These are phyloP conservation scores for Phylloporus sp. DNA, from an alignment of 768 basidiomycete species.

Conservation along the genomic window DNA sequence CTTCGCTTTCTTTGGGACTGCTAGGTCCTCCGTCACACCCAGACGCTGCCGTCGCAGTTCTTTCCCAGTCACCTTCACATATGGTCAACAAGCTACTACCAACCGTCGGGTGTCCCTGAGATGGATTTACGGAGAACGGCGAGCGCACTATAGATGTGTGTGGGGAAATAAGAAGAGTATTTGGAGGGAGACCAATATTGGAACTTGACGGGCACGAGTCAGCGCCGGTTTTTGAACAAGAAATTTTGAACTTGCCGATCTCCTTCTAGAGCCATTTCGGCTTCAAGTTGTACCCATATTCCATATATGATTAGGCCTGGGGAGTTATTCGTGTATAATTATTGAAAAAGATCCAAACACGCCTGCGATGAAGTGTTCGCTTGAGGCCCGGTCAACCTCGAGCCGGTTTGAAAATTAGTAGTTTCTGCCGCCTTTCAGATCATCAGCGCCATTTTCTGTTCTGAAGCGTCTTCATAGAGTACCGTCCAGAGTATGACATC, in stretches of 20 bases:
- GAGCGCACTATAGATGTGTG: constrained; percentile 48
- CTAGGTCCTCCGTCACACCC: constrained; percentile 33
- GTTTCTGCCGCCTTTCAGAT: constrained; percentile 59
- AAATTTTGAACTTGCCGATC: constrained; percentile 76
- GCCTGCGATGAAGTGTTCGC: constrained; percentile 40
- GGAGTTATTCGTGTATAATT: constrained; percentile 68
- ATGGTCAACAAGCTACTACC: constrained; percentile 78
- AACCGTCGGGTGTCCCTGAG: constrained; percentile 59
- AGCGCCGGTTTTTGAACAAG: constrained; percentile 33
- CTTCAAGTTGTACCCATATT: constrained; percentile 75
- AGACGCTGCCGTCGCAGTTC: constrained; percentile 31
- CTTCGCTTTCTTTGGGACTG: constrained; percentile 24
- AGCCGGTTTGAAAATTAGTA: constrained; percentile 70
- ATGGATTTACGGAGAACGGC: constrained; percentile 48
- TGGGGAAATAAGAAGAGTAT: constrained; percentile 56
- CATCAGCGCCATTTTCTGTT: constrained; percentile 81
- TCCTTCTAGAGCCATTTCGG: constrained; percentile 68
- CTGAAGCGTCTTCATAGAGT: constrained; percentile 63
- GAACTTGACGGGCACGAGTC: constrained; percentile 11
- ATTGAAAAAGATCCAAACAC: background rate
- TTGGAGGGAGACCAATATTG: constrained; percentile 48
- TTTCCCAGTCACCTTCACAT: constrained; percentile 61
- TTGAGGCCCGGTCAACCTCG: constrained; percentile 87
- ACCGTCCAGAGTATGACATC: constrained; percentile 93
- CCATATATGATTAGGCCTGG: constrained; percentile 55